Evolutionary conservation across 257 asterid species (phyloP).

Genomic region (Perilla frutescens): DNA sequence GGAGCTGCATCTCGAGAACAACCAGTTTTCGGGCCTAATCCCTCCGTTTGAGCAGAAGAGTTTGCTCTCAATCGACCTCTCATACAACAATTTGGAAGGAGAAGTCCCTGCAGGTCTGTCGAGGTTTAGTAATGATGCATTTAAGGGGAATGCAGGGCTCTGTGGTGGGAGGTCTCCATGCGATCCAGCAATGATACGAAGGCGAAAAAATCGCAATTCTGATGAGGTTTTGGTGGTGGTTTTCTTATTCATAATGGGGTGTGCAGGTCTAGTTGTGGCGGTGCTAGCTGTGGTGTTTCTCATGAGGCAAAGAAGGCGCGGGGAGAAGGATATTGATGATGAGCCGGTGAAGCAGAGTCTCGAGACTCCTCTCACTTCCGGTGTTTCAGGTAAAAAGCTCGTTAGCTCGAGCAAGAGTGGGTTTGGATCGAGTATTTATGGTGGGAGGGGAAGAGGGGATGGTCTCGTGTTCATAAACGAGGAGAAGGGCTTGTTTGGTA

Average conservation of each 20-base stretch:
- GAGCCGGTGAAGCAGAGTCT: background rate
- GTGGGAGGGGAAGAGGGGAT: background rate
- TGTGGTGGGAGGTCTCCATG: constrained; percentile 55
- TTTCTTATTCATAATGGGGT: constrained; percentile 29
- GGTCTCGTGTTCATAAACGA: constrained; percentile 54
- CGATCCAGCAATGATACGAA: background rate
- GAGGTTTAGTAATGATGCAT: constrained; percentile 42
- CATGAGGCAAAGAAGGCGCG: constrained; percentile 30
- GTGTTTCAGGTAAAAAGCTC: constrained; percentile 33
- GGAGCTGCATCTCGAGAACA: constrained; percentile 67
- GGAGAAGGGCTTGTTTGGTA: constrained; percentile 61
- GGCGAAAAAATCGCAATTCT: background rate
- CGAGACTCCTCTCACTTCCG: constrained; percentile 17
- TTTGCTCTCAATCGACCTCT: constrained; percentile 50
- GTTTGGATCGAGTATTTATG: constrained; percentile 37
- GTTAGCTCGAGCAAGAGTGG: constrained; percentile 26
- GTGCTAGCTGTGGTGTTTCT: constrained; percentile 32
- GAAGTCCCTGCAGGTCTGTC: constrained; percentile 54
- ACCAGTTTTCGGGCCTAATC: constrained; percentile 61
- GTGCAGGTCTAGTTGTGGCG: constrained; percentile 25
- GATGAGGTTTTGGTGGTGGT: background rate
- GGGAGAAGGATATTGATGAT: background rate
- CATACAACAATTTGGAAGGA: constrained; percentile 64
- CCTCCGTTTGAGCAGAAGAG: constrained; percentile 52
- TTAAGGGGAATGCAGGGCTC: constrained; percentile 60